Evolutionary conservation across 2,329 filamentous ascomycete species (phyloP), one percentile per base, ranked within the genome.

Genomic region (Aurifilum marmelostoma): DNA sequence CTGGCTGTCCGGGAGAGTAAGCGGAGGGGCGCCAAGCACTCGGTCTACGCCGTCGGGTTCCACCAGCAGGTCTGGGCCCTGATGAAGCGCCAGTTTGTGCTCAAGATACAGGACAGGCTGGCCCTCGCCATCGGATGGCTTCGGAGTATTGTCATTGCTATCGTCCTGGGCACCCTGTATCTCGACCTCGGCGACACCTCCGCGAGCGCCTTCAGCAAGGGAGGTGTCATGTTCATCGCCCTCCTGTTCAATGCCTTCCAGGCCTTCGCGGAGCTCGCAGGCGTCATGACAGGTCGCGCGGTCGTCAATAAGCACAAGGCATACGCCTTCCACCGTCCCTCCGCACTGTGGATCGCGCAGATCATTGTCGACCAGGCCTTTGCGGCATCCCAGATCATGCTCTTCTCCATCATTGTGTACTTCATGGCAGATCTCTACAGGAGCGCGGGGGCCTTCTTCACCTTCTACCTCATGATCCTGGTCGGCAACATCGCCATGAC

Each of bases 211-310:
- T 97, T 96, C 79, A 92, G 90, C 73, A 89, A 93, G 77, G 92
- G 92, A 72, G 93, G 92, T 82, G 86, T 95, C 1, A 83, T 97
- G 64, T 97, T 97, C 80, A 88, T 94, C 66, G 83, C 91, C 29
- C 85, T 97, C 1, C 81, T 97, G 5, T 95, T 95, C 84, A 95
- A 95, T 77, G 91, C 91, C n/a, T 95, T 97, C 79, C 90, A 93
- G 75, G 92, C 93, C 32, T 94, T 96, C 76, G 88, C 90, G 0
- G 93, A 97, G 77, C 80, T 97, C 0, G 91, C 86, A 0, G 85
- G 86, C 14, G 91, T 91, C 1, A 95, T 96, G 91, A 81, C 89
- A 21, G 92, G 91, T 0, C 86, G 93, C 11, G 85, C 89, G 0
- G 91, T 97, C 50, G 86, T 97, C 70, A 93, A 94, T 77, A 97